A percentile compares a stretch with the other conserved stretches of the same genome.
phyloP scores from a whole-genome alignment of 2,329 filamentous ascomycete genomes.

The Apiospora rasikravindrae region DNA sequence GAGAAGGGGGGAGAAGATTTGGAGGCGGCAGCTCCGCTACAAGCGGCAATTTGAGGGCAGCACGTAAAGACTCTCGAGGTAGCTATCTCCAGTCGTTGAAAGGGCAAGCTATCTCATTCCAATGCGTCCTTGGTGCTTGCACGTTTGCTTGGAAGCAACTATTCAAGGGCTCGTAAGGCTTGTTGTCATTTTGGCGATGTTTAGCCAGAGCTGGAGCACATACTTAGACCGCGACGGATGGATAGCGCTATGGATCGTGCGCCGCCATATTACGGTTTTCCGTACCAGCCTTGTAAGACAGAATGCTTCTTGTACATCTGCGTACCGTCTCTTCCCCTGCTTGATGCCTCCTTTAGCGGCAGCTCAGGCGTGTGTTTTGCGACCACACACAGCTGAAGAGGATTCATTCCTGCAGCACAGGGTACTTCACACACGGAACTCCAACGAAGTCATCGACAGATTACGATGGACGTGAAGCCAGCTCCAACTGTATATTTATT shows the following conservation, averaged over 20 bases:
- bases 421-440: neutral
- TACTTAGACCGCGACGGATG: neutral
- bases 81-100: neutral
- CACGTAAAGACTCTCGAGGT: neutral
- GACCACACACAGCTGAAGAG: neutral
- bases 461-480: neutral
- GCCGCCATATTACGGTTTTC: neutral
- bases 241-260: neutral
- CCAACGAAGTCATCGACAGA: neutral
- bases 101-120: neutral
- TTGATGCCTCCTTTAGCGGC: neutral
- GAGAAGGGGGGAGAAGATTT: neutral
- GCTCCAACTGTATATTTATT: neutral
- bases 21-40: neutral
- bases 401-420: neutral
- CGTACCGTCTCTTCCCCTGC: neutral
- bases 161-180: neutral
- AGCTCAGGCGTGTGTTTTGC: neutral
- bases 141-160: neutral
- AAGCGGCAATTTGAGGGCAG: neutral
- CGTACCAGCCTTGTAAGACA: neutral
- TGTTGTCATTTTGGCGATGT: neutral
- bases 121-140: neutral
- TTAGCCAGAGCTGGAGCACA: neutral
- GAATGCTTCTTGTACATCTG: conserved; percentile 2